Percentiles rank a stretch among this genome's conserved stretches.
Conservation (phyloP, 2,329 filamentous ascomycete species). For the Gnomoniopsis sp. region DNA sequence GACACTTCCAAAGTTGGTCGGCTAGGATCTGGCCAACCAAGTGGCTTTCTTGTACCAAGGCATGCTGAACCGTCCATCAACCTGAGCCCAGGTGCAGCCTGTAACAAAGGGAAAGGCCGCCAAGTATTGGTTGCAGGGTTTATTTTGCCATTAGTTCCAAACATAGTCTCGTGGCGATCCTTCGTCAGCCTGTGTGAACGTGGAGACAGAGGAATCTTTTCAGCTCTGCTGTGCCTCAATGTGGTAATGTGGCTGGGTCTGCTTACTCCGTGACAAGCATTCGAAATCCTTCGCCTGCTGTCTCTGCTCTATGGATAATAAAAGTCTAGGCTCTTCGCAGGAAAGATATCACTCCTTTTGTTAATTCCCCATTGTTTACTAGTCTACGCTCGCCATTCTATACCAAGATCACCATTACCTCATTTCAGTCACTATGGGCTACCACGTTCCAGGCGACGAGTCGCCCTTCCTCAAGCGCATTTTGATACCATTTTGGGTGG, state of each 20-base stretch:
- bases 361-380: too few relatives aligned
- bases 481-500: slow-evolving; percentile 32
- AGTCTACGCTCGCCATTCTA: too few relatives aligned
- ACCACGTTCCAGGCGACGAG: slow-evolving; percentile 26
- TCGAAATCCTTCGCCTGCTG: too few relatives aligned
- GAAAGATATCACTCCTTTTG: background rate
- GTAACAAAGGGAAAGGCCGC: background rate
- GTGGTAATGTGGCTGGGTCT: background rate
- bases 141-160: background rate
- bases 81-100: too few relatives aligned
- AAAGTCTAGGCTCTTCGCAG: background rate
- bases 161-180: background rate
- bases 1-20: too few relatives aligned
- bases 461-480: slow-evolving; percentile 34
- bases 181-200: background rate
- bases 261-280: too few relatives aligned
- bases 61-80: too few relatives aligned
- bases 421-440: slow-evolving; percentile 20
- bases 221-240: background rate
- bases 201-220: background rate
- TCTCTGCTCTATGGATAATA: background rate
- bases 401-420: too few relatives aligned
- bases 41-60: too few relatives aligned
- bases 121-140: background rate
- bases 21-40: too few relatives aligned